Evolutionary conservation across 78 protist genomes (phyloP).

Genomic region (Dictyostelium intermedium): DNA sequence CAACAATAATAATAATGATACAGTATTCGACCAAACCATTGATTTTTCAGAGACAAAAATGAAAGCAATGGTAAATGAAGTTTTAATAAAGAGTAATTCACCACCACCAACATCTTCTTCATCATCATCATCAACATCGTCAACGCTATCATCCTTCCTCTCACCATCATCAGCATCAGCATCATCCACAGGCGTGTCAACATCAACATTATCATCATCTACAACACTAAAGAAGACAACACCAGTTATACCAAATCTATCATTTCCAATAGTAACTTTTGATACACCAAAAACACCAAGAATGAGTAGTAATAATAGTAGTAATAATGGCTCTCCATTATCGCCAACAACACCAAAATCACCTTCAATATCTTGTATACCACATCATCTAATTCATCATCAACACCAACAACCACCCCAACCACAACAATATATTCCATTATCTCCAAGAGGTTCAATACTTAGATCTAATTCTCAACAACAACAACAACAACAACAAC

Average conservation of each 20-base stretch:
- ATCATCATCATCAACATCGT: background rate
- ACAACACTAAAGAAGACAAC: background rate
- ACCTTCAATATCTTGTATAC: background rate
- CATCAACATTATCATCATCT: background rate
- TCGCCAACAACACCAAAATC: conserved; percentile 42
- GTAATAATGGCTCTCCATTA: background rate
- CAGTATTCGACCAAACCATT: background rate
- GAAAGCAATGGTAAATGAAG: background rate
- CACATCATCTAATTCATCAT: background rate
- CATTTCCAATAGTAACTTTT: background rate
- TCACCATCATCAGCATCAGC: background rate
- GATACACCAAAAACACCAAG: conserved; percentile 9
- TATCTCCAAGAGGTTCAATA: background rate
- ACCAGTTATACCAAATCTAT: background rate
- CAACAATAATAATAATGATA: background rate
- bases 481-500: background rate
- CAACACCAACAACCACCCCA: background rate
- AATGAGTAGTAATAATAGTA: conserved; percentile 14
- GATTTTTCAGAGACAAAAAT: background rate
- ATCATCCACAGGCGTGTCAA: background rate
- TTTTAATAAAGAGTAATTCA: background rate
- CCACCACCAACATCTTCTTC: background rate
- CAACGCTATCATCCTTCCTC: background rate
- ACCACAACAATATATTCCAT: background rate
- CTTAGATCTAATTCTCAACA: background rate